These are phyloP conservation scores for Cylindrotheca fusiformis DNA, from an alignment of 108 stramenopile species.

Conservation along the genomic window DNA sequence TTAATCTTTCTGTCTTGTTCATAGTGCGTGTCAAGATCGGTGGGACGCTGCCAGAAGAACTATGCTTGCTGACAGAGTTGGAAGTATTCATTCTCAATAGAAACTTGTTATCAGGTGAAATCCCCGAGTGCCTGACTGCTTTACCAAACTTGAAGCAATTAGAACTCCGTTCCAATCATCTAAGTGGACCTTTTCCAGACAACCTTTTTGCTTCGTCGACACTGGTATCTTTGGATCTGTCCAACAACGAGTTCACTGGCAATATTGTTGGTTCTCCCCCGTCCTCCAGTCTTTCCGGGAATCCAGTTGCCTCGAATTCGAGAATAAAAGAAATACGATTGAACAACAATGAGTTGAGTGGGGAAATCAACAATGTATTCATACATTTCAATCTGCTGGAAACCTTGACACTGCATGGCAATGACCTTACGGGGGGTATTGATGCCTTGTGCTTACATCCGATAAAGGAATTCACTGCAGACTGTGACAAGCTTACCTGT, in stretches of 20 bases:
- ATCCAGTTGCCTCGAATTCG: not conserved
- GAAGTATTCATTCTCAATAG: conserved; percentile 8
- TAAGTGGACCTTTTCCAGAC: conserved; percentile 26
- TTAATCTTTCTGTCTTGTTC: not conserved
- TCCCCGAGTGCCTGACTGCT: conserved; percentile 52
- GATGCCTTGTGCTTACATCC: conserved; percentile 12
- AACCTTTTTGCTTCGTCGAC: conserved; percentile 36
- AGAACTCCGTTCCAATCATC: conserved; percentile 14
- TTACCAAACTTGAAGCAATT: conserved; percentile 21
- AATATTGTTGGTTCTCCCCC: conserved; percentile 5
- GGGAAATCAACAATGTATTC: conserved; percentile 34
- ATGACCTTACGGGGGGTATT: conserved; percentile 21
- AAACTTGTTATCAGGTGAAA: conserved; percentile 23
- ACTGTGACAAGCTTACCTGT: conserved; percentile 22
- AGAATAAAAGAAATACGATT: conserved; percentile 30
- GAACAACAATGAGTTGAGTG: conserved; percentile 50
- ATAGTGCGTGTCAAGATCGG: conserved; percentile 22
- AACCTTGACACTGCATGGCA: conserved; percentile 39
- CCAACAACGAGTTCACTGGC: conserved; percentile 24
- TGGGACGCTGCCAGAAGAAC: conserved; percentile 29
- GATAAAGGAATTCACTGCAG: conserved; percentile 6
- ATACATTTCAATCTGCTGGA: conserved; percentile 24
- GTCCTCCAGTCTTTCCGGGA: not conserved
- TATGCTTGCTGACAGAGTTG: conserved; percentile 22
- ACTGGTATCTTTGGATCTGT: conserved; percentile 18